Conservation (phyloP, 495 filamentous ascomycete genomes). For the Hyaloscypha bicolor region DNA sequence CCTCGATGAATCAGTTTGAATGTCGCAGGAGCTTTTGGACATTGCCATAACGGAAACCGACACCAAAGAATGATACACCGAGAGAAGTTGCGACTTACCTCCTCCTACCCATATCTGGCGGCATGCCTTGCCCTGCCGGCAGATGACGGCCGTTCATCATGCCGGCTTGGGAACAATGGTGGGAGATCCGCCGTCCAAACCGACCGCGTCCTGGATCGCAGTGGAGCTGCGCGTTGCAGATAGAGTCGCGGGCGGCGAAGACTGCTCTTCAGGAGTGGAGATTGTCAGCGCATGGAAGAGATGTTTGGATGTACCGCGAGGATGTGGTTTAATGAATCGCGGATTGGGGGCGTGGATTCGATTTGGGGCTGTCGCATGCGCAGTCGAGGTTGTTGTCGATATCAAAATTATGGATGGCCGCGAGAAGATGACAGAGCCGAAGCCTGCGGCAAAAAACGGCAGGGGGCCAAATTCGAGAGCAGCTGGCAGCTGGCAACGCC, state of each 20-base stretch:
- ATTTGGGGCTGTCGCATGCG: conserved; percentile 16
- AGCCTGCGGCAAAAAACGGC: not conserved
- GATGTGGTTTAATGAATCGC: not conserved
- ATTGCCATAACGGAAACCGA: too few relatives aligned
- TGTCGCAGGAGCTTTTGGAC: too few relatives aligned
- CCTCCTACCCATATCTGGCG: conserved; percentile 47
- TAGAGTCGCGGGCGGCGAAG: not conserved
- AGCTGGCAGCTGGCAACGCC: not conserved
- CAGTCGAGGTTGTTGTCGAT: conserved; percentile 22
- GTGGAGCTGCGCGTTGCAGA: conserved; percentile 20
- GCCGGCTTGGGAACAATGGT: conserved; percentile 51
- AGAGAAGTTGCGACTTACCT: conserved; percentile 8
- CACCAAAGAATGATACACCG: too few relatives aligned
- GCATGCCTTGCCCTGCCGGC: conserved; percentile 63
- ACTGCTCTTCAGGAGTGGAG: not conserved
- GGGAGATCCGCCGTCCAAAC: conserved; percentile 14
- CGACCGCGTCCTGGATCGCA: conserved; percentile 27
- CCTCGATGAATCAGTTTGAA: too few relatives aligned
- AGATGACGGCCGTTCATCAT: conserved; percentile 63
- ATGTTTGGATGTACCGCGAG: not conserved
- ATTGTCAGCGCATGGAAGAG: conserved; percentile 23
- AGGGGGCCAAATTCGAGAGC: not conserved
- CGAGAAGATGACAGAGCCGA: not conserved
- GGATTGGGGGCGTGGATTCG: not conserved
- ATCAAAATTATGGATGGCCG: conserved; percentile 20